Base-by-base conservation (phyloP, 164 flowering plant genomes). In the Stephania cephalantha region DNA sequence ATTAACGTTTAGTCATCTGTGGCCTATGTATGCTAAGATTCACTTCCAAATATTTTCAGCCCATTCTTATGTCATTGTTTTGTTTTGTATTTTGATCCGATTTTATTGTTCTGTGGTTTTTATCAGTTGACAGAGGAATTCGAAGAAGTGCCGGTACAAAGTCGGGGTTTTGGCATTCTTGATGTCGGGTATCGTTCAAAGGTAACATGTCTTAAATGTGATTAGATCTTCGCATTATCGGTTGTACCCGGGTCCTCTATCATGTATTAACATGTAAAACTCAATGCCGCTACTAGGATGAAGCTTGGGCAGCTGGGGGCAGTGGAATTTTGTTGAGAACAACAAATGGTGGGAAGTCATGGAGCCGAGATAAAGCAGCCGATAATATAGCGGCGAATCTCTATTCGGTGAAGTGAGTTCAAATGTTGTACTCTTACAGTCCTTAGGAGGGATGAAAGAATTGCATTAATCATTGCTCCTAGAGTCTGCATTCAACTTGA, bases 221-320 rank as follows among this genome's bases (percentile, higher is more conserved):
- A 61, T 61, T 20, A 6, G 3, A n/a, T 61, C 25, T 18, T 58
- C 1, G 2, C 20, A 8, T 61, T 61, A 7, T 20, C 3, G 66
- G 20, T 61, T 61, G 66, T 53, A 1, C 18, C 4, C 25, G 25
- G 25, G 25, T 0, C 0, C 25, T 25, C 25, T 15, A 50, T 50
- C 55, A 17, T 17, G 0, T n/a, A n/a, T 6, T 61, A n/a, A 1
- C 7, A n/a, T 61, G 22, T 61, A n/a, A 61, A 61, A 61, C 66
- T 61, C 20, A n/a, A n/a, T 15, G 8, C 4, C 18, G 73, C 44
- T 78, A 46, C 69, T 85, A 95, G 98, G 95, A 90, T 52, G 99
- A 95, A 81, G 99, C 99, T 76, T 95, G 99, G 99, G 99, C 99
- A 75, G 98, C 97, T 30, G 99, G 99, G 58, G 98, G 98, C 67